Base-by-base conservation (phyloP, 805 yeast genomes). In the Huiozyma naganishii region DNA sequence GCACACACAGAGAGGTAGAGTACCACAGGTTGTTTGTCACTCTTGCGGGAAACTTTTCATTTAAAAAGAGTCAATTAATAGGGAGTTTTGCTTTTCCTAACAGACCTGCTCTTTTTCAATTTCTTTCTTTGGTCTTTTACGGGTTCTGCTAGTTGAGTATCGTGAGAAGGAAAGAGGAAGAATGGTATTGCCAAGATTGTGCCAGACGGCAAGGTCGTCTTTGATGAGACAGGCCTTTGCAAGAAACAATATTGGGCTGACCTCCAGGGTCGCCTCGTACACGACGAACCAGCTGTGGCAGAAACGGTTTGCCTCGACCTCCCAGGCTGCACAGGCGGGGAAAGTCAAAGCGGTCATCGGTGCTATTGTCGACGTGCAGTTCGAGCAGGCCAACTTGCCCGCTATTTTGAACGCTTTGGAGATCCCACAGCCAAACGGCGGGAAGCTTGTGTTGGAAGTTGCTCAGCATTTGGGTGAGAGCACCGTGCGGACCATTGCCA, bases 381-480 rank as follows among this genome's bases (percentile, higher is more conserved):
- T 90, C 79, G 95, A 87, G 67, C 95, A 89, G 72, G 95, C 92
- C 68, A 80, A 84, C 73, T 79, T 90, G 62, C 98, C 98, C 66
- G 94, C 95, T 58, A 92, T 92, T 76, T 80, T 88, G 66, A 92
- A 92, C 72, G 97, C 98, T 60, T 79, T 92, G 65, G 88, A 85
- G 71, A 79, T 92, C 67, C 79, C 86, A 69, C 78, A 77, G 62
- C 77, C 78, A 61, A 71, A 76, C 56, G 89, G 88, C 62, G 88
- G 87, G 62, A 77, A 77, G 65, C 81, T 92, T 67, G 88, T 92
- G 57, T 80, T 92, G 65, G 98, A 92, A 77, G 98, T 92, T 62
- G 92, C 98, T 64, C 98, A 92, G 79, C 98, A 92, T 75, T 81
- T 92, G 72, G 98, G 98, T 80, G 97, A 92, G 79, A 88, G 88